Conservation (phyloP, 2,329 filamentous ascomycete genomes). For the Penicillium sp. region DNA sequence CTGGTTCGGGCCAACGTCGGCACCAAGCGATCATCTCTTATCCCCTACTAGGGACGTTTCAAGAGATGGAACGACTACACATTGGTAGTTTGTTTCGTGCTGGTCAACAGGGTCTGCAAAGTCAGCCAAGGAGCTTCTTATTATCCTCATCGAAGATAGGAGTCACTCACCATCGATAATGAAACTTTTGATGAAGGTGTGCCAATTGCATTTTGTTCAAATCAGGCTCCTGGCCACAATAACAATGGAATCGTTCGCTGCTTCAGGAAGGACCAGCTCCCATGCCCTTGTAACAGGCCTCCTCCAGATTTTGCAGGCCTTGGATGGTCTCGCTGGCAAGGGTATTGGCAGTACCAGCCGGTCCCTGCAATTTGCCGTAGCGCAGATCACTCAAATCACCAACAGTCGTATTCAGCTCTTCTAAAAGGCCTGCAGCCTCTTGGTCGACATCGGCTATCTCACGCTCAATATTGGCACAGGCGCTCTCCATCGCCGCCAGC, state of each 20-base stretch:
- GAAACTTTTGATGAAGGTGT: neutral
- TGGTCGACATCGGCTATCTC: conserved; percentile 69
- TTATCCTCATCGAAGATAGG: neutral
- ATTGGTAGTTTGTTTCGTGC: neutral
- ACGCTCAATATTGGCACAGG: conserved; percentile 66
- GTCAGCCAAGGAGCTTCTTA: neutral
- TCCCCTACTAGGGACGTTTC: neutral
- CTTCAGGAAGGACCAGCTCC: conserved; percentile 6
- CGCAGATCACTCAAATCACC: conserved; percentile 79
- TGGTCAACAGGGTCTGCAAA: neutral
- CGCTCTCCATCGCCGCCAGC: conserved; percentile 69
- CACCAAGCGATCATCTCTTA: neutral
- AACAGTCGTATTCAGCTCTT: conserved; percentile 66
- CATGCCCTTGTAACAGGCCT: conserved; percentile 57
- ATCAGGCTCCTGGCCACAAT: no score
- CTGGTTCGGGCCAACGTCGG: neutral
- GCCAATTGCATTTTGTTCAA: neutral
- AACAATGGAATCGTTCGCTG: neutral
- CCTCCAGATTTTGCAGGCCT: conserved; percentile 66
- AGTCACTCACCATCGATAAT: neutral
- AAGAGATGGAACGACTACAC: neutral
- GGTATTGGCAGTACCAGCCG: conserved; percentile 59
- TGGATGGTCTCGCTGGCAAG: conserved; percentile 69
- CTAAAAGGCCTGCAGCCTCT: conserved; percentile 64
- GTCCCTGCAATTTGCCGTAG: conserved; percentile 69